A percentile compares a stretch with the other conserved stretches of the same genome.
These are phyloP conservation scores for Datisca glomerata DNA, from an alignment of 306 rosid genomes.

Conservation along the genomic window DNA sequence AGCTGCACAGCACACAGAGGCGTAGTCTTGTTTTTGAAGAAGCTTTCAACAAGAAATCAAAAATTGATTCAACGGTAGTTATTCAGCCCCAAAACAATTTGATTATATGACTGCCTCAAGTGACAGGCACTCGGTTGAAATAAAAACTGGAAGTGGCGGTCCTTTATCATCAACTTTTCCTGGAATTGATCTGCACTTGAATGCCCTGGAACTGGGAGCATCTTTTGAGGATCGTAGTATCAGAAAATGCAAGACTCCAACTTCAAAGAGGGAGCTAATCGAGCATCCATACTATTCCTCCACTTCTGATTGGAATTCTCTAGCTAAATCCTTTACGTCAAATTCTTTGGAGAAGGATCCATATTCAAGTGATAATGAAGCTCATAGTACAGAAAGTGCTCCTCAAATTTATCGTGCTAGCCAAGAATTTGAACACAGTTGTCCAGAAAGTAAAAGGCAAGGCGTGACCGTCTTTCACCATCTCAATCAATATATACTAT, in stretches of 20 bases:
- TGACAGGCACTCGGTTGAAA: too few species aligned
- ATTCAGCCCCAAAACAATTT: too few species aligned
- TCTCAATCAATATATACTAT: background rate
- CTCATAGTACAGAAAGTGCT: background rate
- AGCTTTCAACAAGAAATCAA: too few species aligned
- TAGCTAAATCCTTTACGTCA: background rate
- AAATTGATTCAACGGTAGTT: too few species aligned
- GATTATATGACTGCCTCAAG: too few species aligned
- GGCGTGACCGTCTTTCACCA: background rate
- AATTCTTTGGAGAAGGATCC: constrained; percentile 6
- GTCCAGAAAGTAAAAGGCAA: constrained; percentile 18
- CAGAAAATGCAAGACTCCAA: constrained; percentile 1
- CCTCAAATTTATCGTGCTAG: constrained; percentile 3
- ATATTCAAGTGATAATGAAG: constrained; percentile 6
- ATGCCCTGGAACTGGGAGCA: constrained; percentile 8
- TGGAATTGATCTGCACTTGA: constrained; percentile 20
- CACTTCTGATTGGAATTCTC: constrained; percentile 1
- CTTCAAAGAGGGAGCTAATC: constrained; percentile 1
- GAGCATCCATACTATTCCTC: background rate
- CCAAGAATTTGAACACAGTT: constrained; percentile 10
- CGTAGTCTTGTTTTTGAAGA: too few species aligned
- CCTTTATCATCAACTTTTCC: too few species aligned
- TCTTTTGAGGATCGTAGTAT: background rate
- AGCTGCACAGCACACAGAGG: too few species aligned
- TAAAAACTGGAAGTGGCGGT: too few species aligned